Evolutionary conservation across 78 protist genomes (phyloP).

Genomic region (Dictyostelium brefeldianum): DNA sequence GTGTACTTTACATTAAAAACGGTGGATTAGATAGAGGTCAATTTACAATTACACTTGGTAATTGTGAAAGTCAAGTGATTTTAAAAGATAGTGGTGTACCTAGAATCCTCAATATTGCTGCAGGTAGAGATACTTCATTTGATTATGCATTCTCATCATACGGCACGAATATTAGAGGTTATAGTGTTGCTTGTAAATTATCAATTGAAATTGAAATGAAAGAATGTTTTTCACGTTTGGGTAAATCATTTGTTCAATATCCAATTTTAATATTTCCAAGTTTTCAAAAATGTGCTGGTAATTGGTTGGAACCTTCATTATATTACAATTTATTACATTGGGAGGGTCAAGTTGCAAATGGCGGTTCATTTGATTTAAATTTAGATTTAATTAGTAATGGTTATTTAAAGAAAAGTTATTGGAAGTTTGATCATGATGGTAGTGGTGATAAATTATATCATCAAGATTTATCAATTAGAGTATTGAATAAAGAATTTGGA

Average conservation of each 20-base stretch:
- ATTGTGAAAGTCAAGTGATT: neutral
- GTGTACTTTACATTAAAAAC: neutral
- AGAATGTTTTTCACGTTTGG: neutral
- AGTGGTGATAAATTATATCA: neutral
- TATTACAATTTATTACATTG: neutral
- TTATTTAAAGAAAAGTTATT: neutral
- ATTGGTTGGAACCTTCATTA: slow-evolving; percentile 26
- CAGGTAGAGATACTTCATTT: neutral
- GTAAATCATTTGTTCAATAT: slow-evolving; percentile 1
- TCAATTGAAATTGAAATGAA: neutral
- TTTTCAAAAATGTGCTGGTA: slow-evolving; percentile 5
- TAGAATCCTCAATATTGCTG: neutral
- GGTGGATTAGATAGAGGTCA: neutral
- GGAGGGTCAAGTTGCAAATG: neutral
- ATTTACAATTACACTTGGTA: neutral
- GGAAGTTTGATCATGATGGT: neutral
- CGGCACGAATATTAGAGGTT: neutral
- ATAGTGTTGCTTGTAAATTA: neutral
- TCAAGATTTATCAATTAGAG: neutral
- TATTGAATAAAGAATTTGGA: neutral
- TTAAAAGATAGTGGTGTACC: neutral
- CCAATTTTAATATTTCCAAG: neutral
- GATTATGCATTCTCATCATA: neutral
- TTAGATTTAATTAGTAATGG: neutral
- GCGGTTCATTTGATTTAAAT: neutral